phyloP scores from a whole-genome alignment of 176 grass and related monocot genomes.

The Aegilops speltoides region DNA sequence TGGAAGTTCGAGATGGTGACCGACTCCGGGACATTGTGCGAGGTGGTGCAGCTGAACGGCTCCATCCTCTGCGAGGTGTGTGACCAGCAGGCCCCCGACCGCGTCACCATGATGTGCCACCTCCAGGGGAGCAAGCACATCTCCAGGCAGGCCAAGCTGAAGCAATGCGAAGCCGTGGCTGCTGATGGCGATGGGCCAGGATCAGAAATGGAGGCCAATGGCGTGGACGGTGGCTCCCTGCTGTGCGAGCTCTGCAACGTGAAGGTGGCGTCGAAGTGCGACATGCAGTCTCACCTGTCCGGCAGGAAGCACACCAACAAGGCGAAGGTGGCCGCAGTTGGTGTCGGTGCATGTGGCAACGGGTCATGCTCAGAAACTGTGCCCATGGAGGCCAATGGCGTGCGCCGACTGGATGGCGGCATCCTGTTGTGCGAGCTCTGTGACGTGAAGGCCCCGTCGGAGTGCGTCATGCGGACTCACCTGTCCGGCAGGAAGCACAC shows the following conservation, averaged over 20 bases:
- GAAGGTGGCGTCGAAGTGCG: not conserved
- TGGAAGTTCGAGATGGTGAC: conserved; percentile 12
- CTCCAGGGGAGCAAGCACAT: conserved; percentile 29
- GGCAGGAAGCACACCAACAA: too few relatives aligned
- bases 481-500: conserved; percentile 32
- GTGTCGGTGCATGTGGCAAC: not conserved
- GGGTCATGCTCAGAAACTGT: not conserved
- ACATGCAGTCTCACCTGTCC: too few relatives aligned
- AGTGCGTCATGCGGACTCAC: conserved; percentile 3
- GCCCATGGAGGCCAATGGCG: not conserved
- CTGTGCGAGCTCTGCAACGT: conserved; percentile 21
- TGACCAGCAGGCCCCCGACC: not conserved
- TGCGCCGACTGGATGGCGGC: not conserved
- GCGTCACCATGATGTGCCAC: conserved; percentile 38
- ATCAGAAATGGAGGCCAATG: not conserved
- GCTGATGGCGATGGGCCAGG: not conserved
- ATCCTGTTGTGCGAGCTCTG: conserved; percentile 25
- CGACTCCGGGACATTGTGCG: not conserved
- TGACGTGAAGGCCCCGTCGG: not conserved
- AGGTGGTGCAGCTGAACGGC: conserved; percentile 40
- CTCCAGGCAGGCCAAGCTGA: conserved; percentile 14
- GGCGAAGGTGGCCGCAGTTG: too few relatives aligned
- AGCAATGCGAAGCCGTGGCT: not conserved
- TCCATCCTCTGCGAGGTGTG: conserved; percentile 44
- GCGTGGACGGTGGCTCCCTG: conserved; percentile 10